These are phyloP conservation scores for Trypanosoma conorhini DNA, from an alignment of 208 protist genomes.

Conservation along the genomic window DNA sequence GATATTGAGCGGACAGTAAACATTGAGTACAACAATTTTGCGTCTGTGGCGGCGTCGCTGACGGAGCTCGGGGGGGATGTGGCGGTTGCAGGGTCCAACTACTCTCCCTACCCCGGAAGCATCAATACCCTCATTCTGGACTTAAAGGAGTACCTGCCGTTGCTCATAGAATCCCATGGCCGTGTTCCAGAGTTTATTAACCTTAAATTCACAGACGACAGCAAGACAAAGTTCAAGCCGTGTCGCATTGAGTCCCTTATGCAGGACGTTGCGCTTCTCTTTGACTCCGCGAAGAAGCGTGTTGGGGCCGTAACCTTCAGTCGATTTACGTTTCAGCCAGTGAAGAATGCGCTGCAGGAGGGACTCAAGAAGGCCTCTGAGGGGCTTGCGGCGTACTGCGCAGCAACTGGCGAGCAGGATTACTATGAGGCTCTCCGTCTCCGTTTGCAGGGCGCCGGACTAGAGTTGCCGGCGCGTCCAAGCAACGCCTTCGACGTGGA, in stretches of 20 bases:
- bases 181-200: constrained; percentile 95
- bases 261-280: constrained; percentile 83
- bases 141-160: constrained; percentile 54
- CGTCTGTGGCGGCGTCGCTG: constrained; percentile 45
- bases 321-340: constrained; percentile 78
- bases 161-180: constrained; percentile 61
- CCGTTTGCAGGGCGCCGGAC: constrained; percentile 38
- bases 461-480: constrained; percentile 1
- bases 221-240: constrained; percentile 63
- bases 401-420: constrained; percentile 68
- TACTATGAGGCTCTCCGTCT: constrained; percentile 69
- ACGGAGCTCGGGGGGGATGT: constrained; percentile 48
- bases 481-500: constrained; percentile 8
- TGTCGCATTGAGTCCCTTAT: constrained; percentile 91
- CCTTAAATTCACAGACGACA: constrained; percentile 87
- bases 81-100: constrained; percentile 32
- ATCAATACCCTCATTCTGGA: constrained; percentile 92
- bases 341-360: constrained; percentile 83
- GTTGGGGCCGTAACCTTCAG: constrained; percentile 79
- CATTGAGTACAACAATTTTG: constrained; percentile 90
- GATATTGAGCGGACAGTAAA: constrained; percentile 44
- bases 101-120: constrained; percentile 90
- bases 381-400: constrained; percentile 55
- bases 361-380: constrained; percentile 42
- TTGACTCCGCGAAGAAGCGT: constrained; percentile 43